Percentiles rank a stretch among this genome's conserved stretches.
phyloP scores from a whole-genome alignment of 2,329 filamentous ascomycete species.

The Leptographium galeiforme region DNA sequence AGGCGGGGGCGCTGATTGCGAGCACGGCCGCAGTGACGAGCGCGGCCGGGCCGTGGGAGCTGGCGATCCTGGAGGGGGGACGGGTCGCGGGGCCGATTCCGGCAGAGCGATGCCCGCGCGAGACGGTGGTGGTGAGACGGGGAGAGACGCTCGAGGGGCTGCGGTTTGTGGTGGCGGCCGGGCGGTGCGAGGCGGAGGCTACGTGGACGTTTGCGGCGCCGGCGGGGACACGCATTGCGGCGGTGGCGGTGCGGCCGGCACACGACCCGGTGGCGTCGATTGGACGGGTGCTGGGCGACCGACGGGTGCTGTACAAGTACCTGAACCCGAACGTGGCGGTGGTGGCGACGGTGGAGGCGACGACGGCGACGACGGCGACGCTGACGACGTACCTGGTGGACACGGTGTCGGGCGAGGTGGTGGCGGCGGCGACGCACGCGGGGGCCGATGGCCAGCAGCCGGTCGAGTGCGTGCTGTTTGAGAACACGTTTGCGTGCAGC shows the following conservation, averaged over 20 bases:
- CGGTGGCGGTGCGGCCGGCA: conserved; percentile 52
- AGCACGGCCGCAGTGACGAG: conserved; percentile 40
- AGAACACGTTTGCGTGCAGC: conserved; percentile 92
- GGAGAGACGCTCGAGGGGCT: conserved; percentile 38
- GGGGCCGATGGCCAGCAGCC: conserved; percentile 63
- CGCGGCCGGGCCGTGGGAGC: conserved; percentile 35
- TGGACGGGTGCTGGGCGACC: conserved; percentile 80
- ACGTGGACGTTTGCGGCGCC: conserved; percentile 64
- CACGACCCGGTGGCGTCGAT: conserved; percentile 91
- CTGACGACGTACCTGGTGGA: conserved; percentile 73
- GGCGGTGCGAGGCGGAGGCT: conserved; percentile 30
- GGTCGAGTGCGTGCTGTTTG: conserved; percentile 66
- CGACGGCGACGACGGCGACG: conserved; percentile 34
- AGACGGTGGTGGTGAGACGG: conserved; percentile 40
- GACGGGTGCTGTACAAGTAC: conserved; percentile 95
- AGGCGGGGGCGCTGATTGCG: conserved; percentile 15
- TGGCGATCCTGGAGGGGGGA: conserved; percentile 19
- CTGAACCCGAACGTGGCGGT: conserved; percentile 77
- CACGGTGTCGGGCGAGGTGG: conserved; percentile 67
- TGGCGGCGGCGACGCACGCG: conserved; percentile 56
- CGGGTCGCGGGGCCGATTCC: conserved; percentile 22
- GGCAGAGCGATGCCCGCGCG: conserved; percentile 31
- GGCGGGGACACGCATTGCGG: conserved; percentile 51
- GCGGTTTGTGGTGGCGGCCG: conserved; percentile 30
- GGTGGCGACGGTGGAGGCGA: conserved; percentile 53